These are phyloP conservation scores for Candida odintsovae DNA, from an alignment of 805 yeast genomes.

Conservation along the genomic window DNA sequence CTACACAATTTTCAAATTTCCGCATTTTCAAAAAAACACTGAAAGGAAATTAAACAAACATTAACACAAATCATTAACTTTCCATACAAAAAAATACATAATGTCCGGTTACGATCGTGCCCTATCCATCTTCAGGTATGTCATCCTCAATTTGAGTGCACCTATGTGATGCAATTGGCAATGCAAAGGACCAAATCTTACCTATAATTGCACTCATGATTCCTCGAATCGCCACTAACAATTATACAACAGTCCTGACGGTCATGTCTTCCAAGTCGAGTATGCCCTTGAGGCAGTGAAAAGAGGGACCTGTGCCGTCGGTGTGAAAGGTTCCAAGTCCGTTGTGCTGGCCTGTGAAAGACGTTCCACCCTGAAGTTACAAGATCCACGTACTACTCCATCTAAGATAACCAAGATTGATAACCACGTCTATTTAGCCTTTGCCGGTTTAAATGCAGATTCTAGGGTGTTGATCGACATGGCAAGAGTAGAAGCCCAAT, in stretches of 20 bases:
- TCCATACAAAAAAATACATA: not conserved
- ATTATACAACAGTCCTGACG: slow-evolving; percentile 69
- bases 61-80: no score
- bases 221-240: slow-evolving; percentile 25
- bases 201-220: not conserved
- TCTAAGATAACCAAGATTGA: slow-evolving; percentile 90
- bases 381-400: slow-evolving; percentile 95
- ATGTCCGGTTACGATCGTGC: slow-evolving; percentile 99
- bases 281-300: slow-evolving; percentile 97
- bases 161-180: not conserved
- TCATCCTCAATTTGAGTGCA: slow-evolving; percentile 12
- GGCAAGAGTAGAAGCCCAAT: slow-evolving; percentile 95
- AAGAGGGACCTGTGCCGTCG: slow-evolving; percentile 97
- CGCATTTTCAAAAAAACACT: not conserved
- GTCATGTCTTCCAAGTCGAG: slow-evolving; percentile 98
- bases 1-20: no score
- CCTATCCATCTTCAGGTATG: slow-evolving; percentile 90
- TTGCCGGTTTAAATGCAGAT: slow-evolving; percentile 98
- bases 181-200: not conserved
- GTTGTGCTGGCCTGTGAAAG: slow-evolving; percentile 97
- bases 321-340: slow-evolving; percentile 82
- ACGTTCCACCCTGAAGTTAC: slow-evolving; percentile 89
- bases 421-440: slow-evolving; percentile 84
- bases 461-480: slow-evolving; percentile 91
- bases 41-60: not conserved